Conservation (phyloP, 75 land plant species). For the Selaginella tamariscina region DNA sequence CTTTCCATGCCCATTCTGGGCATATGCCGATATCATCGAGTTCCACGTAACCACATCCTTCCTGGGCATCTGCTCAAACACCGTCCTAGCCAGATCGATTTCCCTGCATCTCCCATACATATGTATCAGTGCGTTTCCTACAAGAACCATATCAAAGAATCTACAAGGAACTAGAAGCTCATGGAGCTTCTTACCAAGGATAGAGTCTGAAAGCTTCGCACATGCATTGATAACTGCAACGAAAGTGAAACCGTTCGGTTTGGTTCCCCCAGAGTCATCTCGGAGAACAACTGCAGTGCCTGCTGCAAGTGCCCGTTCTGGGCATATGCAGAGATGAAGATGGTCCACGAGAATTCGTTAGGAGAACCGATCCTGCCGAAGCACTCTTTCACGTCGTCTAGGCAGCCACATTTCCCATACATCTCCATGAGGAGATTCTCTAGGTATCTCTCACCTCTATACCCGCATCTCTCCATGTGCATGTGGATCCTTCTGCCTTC, state of each 20-base stretch:
- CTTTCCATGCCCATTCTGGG: constrained; percentile 3
- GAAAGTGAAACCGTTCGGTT: background rate
- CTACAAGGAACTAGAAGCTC: background rate
- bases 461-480: background rate
- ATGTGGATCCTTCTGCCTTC: background rate
- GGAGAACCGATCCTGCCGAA: background rate
- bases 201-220: background rate
- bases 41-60: constrained; percentile 4
- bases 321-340: constrained; percentile 1
- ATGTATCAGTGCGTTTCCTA: constrained; percentile 7
- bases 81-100: background rate
- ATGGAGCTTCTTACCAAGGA: background rate
- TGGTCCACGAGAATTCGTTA: background rate
- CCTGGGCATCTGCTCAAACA: background rate
- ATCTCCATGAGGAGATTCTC: constrained; percentile 8
- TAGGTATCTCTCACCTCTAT: background rate
- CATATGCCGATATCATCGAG: constrained; percentile 4
- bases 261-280: background rate
- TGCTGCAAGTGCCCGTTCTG: constrained; percentile 2
- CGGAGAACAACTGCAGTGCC: background rate
- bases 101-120: constrained; percentile 4
- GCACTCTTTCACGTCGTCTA: background rate
- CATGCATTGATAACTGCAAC: background rate
- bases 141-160: background rate
- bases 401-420: constrained; percentile 10